Percentiles rank a stretch among this genome's conserved stretches.
Conservation (phyloP, 1,139 yeast species). For the Zygoascus meyerae region DNA sequence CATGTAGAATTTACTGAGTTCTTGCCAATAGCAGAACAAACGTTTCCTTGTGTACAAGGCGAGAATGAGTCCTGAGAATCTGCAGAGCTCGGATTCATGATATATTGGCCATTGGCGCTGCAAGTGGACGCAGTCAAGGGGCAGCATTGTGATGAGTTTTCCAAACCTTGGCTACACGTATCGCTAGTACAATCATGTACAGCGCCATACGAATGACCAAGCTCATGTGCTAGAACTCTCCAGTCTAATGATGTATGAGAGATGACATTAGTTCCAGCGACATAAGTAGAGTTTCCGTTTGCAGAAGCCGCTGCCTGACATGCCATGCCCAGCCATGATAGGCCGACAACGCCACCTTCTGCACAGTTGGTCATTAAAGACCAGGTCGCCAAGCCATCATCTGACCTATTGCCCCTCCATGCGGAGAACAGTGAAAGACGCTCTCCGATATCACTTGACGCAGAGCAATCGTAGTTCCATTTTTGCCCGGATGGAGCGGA, state of each 20-base stretch:
- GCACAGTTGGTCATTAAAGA: conserved; percentile 34
- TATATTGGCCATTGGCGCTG: conserved; percentile 32
- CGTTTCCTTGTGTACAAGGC: conserved; percentile 35
- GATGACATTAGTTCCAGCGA: conserved; percentile 35
- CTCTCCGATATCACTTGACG: conserved; percentile 24
- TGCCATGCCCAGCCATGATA: conserved; percentile 38
- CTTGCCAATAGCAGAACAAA: conserved; percentile 32
- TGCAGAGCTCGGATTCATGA: conserved; percentile 37
- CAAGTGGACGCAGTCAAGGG: conserved; percentile 31
- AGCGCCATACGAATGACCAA: conserved; percentile 41
- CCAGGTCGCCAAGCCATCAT: conserved; percentile 37
- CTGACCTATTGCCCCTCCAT: conserved; percentile 32
- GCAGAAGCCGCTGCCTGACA: conserved; percentile 24
- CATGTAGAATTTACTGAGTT: conserved; percentile 33
- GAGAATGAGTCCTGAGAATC: conserved; percentile 31
- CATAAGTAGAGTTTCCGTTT: conserved; percentile 22
- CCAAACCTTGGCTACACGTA: conserved; percentile 31
- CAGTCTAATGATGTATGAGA: conserved; percentile 34
- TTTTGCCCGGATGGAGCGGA: conserved; percentile 13
- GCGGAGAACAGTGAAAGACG: conserved; percentile 30
- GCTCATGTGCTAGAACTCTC: conserved; percentile 38
- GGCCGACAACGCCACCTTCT: conserved; percentile 35
- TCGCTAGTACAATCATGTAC: conserved; percentile 37
- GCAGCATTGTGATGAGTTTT: conserved; percentile 33
- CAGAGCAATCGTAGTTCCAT: conserved; percentile 33